Base-by-base conservation (phyloP, 805 yeast species). In the Monosporozyma yasuniensis region DNA sequence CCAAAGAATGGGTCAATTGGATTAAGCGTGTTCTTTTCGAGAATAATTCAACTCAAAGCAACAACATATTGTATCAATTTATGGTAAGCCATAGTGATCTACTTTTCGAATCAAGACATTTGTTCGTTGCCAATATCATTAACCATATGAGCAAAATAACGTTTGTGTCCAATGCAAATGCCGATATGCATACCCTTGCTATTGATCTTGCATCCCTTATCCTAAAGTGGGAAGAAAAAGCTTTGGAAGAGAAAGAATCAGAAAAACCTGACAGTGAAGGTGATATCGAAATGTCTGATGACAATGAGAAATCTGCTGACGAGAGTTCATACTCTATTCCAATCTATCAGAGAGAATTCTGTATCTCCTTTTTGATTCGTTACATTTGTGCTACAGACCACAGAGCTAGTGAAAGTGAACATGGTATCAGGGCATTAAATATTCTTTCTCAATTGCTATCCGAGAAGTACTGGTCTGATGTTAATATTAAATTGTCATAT, bases 111-210 rank as follows among this genome's bases (percentile, higher is more conserved):
- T 90, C 91, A 14, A 75, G 98, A 50, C 96, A 88, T 56, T 87
- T 88, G 50, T 93, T 91, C 60, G 80, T 89, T 52, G 84, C 96
- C 2, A 87, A 85, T 56, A 86, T 91, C 50, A 86, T 93, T 47
- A 80, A 90, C 3, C 95, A 96, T 1, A 86, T 93, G 89, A 95
- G 95, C 14, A 88, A 89, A 60, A 71, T 93, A 47, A 85, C 95
- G 0, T 80, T 87, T 46, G 71, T 82, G 59, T 81, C 89, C 4
- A 86, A 83, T 57, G 81, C 93, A 3, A 82, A 87, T 0, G 62
- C 80, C 21, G 96, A 91, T 54, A 87, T 84, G 57, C 97, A 89
- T 62, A 73, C 79, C 0, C 69, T 91, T 53, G 96, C 96, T 0
- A 85, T 91, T 52, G 98, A 91, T 55, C 68, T 93, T 50, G 95